A percentile compares a stretch with the other conserved stretches of the same genome.
These are phyloP conservation scores for Tetratostichococcus sp. DNA, from an alignment of 139 green algal genomes.

Conservation along the genomic window DNA sequence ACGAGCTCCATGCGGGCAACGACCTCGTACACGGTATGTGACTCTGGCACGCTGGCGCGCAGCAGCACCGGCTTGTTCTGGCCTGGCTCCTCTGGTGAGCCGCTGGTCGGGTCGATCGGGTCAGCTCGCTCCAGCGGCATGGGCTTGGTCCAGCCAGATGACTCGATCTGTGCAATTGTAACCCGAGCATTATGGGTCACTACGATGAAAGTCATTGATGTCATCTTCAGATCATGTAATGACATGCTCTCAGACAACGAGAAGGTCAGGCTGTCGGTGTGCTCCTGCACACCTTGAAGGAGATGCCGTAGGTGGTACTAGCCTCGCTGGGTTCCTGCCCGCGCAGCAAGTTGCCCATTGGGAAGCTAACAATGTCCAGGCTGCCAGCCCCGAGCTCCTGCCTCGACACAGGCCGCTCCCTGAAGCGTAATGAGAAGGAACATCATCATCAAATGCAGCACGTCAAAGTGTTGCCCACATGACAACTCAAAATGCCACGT, in stretches of 20 bases:
- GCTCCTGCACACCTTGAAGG: neutral
- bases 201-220: no score
- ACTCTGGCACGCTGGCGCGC: conserved; percentile 23
- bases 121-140: conserved; percentile 33
- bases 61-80: conserved; percentile 37
- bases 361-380: neutral
- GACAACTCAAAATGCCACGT: no score
- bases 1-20: conserved; percentile 40
- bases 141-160: conserved; percentile 40
- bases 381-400: neutral
- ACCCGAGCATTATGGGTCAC: no score
- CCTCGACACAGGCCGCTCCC: neutral
- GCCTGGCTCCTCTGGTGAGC: conserved; percentile 15
- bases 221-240: no score
- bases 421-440: neutral
- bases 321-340: neutral
- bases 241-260: no score
- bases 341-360: neutral
- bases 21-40: conserved; percentile 50
- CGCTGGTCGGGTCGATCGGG: neutral
- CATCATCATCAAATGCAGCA: no score
- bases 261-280: no score
- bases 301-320: neutral
- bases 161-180: neutral
- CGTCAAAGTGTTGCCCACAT: no score